A percentile compares a stretch with the other conserved stretches of the same genome.
phyloP scores from a whole-genome alignment of 495 filamentous ascomycete genomes.

The Hypoxylon trugodes region DNA sequence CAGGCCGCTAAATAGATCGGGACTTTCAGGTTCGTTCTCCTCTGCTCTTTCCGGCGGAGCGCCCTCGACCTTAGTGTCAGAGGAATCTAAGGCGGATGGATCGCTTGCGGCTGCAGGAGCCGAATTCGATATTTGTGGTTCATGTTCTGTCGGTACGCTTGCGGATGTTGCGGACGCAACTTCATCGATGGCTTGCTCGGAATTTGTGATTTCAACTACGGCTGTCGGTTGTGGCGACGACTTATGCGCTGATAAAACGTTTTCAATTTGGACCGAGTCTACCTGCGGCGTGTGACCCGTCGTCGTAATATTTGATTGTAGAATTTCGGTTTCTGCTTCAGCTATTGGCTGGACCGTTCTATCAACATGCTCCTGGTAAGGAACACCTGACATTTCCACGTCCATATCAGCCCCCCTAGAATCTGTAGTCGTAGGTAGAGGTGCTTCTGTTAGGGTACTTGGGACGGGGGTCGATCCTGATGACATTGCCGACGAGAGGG shows the following conservation, averaged over 20 bases:
- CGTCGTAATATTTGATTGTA: background rate
- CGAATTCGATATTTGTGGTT: background rate
- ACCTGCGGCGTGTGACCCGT: background rate
- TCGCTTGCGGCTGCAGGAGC: background rate
- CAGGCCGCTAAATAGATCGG: conserved; percentile 42
- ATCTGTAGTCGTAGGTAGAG: background rate
- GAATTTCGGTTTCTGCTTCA: background rate
- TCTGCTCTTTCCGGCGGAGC: conserved; percentile 8
- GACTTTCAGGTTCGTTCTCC: conserved; percentile 38
- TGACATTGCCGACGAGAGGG: background rate
- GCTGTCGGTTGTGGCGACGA: conserved; percentile 1
- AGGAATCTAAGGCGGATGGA: background rate
- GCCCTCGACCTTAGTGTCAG: conserved; percentile 13
- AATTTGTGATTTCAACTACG: background rate
- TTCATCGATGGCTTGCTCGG: background rate
- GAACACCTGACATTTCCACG: conserved; percentile 26
- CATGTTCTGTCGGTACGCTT: background rate
- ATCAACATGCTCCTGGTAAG: background rate
- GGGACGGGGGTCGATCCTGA: background rate
- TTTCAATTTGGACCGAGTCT: conserved; percentile 3
- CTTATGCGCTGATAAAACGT: background rate
- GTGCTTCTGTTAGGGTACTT: background rate
- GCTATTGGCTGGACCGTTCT: background rate
- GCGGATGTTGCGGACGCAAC: background rate
- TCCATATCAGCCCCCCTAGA: conserved; percentile 3